These are phyloP conservation scores for Mycena leptocephala DNA, from an alignment of 768 basidiomycete genomes.

Conservation along the genomic window DNA sequence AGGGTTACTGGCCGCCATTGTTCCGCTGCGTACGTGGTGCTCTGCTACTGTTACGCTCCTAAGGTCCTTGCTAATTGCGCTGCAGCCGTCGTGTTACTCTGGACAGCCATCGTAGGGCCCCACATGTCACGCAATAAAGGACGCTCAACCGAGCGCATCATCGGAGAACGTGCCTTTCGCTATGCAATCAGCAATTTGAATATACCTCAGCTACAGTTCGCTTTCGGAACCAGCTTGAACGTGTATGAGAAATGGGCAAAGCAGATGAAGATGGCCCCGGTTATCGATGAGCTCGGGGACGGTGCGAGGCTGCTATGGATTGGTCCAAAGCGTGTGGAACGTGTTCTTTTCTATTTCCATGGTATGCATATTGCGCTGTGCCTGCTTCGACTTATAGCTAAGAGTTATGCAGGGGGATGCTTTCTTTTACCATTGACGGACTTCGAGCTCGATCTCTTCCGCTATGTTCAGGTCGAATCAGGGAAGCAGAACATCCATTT, in stretches of 20 bases:
- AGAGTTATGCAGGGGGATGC: too few relatives aligned
- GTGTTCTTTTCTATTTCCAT: conserved; percentile 51
- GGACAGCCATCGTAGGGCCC: conserved; percentile 37
- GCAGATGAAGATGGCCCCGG: conserved; percentile 30
- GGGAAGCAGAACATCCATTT: conserved; percentile 39
- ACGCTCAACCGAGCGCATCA: conserved; percentile 40
- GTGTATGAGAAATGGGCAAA: conserved; percentile 44
- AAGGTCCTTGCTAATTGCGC: too few relatives aligned
- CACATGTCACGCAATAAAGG: conserved; percentile 40
- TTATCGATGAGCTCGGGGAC: conserved; percentile 47
- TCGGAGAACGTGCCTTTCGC: conserved; percentile 35
- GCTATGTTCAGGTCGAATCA: conserved; percentile 45
- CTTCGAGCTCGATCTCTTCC: conserved; percentile 41
- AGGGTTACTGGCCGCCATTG: too few relatives aligned
- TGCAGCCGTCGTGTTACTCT: conserved; percentile 38
- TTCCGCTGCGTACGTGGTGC: too few relatives aligned
- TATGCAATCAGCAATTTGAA: conserved; percentile 24
- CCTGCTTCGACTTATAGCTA: too few relatives aligned
- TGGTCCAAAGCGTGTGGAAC: conserved; percentile 47
- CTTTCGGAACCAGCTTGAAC: conserved; percentile 36
- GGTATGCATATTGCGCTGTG: conserved; percentile 34
- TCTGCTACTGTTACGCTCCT: too few relatives aligned
- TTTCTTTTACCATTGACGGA: too few relatives aligned
- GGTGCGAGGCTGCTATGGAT: conserved; percentile 51
- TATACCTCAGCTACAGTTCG: conserved; percentile 43